Evolutionary conservation across 345 rosid species (phyloP).

Genomic region (Hibiscus syriacus): DNA sequence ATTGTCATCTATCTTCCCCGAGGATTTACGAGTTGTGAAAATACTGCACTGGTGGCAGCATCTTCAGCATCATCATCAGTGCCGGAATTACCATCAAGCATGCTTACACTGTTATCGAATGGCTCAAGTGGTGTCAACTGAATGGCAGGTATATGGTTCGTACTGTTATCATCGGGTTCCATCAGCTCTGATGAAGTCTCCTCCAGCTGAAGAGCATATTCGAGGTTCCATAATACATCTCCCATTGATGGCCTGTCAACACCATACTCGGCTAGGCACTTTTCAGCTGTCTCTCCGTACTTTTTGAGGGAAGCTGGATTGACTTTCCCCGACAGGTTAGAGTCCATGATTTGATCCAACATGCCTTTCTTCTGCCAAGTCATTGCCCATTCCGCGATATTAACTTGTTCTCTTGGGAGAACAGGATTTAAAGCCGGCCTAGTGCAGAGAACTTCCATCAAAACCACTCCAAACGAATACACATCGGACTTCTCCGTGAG

Average conservation of each 20-base stretch:
- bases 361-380: slow-evolving; percentile 89
- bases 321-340: slow-evolving; percentile 71
- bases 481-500: slow-evolving; percentile 97
- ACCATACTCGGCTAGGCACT: slow-evolving; percentile 88
- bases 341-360: slow-evolving; percentile 92
- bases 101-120: slow-evolving; percentile 80
- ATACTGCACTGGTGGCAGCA: slow-evolving; percentile 83
- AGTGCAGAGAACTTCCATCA: slow-evolving; percentile 93
- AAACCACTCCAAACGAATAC: slow-evolving; percentile 92
- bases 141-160: too few relatives aligned
- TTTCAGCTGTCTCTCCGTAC: slow-evolving; percentile 95
- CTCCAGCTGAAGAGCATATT: slow-evolving; percentile 86
- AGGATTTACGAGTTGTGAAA: slow-evolving; percentile 96
- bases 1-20: slow-evolving; percentile 63
- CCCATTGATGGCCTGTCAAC: slow-evolving; percentile 96
- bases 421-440: slow-evolving; percentile 96
- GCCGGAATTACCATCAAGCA: slow-evolving; percentile 51
- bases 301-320: slow-evolving; percentile 82
- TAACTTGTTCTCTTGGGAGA: slow-evolving; percentile 92
- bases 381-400: slow-evolving; percentile 99
- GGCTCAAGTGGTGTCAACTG: slow-evolving; percentile 75
- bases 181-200: slow-evolving; percentile 74
- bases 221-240: slow-evolving; percentile 94
- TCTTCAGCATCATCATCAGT: slow-evolving; percentile 77
- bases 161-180: slow-evolving; percentile 94